These are phyloP conservation scores for Diaporthe sp. DNA, from an alignment of 2,329 filamentous ascomycete genomes.

Conservation along the genomic window DNA sequence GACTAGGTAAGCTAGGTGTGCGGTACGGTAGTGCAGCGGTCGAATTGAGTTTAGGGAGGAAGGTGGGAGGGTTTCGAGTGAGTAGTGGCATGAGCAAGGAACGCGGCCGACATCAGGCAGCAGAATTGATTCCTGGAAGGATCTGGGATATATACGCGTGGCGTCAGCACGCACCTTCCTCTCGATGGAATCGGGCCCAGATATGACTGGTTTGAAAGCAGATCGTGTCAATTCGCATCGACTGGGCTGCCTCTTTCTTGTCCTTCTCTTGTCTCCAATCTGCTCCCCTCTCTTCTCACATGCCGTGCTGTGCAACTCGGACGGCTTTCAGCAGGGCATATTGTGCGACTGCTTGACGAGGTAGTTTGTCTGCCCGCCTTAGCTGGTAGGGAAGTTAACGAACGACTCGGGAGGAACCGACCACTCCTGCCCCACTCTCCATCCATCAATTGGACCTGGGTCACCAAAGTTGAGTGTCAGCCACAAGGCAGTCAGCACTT, in stretches of 20 bases:
- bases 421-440: conserved; percentile 1
- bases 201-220: not conserved
- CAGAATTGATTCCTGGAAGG: conserved; percentile 37
- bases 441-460: conserved; percentile 3
- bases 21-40: not conserved
- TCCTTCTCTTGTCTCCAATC: not conserved
- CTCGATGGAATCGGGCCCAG: not conserved
- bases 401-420: conserved; percentile 20
- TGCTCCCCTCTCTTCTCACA: not conserved
- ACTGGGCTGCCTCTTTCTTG: not conserved
- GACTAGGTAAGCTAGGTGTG: not conserved
- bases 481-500: conserved; percentile 28
- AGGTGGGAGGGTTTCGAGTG: conserved; percentile 14
- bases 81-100: conserved; percentile 19
- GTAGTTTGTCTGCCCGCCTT: not conserved
- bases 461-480: not conserved
- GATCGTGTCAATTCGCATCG: not conserved
- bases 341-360: not conserved
- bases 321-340: not conserved
- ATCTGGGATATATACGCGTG: conserved; percentile 10
- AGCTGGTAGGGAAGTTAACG: not conserved
- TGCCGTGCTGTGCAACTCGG: not conserved
- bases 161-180: conserved; percentile 15
- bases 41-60: conserved; percentile 26
- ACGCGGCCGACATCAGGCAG: conserved; percentile 32